Conservation (phyloP, 768 basidiomycete species). For the Boletus reticuloceps region DNA sequence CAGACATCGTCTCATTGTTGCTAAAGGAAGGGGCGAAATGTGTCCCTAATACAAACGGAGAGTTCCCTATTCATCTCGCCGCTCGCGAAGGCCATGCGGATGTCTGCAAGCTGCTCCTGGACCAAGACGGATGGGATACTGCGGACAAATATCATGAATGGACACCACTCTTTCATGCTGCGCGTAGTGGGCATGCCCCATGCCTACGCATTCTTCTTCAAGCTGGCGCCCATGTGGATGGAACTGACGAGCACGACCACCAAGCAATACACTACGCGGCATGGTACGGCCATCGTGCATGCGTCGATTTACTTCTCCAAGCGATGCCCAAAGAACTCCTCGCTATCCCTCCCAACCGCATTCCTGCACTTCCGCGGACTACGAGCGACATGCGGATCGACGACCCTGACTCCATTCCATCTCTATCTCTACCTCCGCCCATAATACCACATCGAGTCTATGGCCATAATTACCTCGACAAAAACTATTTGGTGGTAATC, state of each 20-base stretch:
- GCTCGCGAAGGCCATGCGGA: constrained; percentile 87
- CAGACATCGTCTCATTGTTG: constrained; percentile 76
- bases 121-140: constrained; percentile 75
- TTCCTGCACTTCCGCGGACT: constrained; percentile 25
- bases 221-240: constrained; percentile 74
- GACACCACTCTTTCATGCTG: constrained; percentile 96
- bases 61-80: constrained; percentile 95
- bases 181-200: constrained; percentile 74
- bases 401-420: constrained; percentile 91
- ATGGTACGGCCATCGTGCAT: constrained; percentile 87
- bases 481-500: constrained; percentile 80
- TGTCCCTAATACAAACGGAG: constrained; percentile 89
- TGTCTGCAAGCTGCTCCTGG: constrained; percentile 76
- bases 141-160: constrained; percentile 98
- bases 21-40: constrained; percentile 75
- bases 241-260: constrained; percentile 81
- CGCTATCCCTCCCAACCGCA: constrained; percentile 14
- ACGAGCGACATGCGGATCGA: constrained; percentile 41
- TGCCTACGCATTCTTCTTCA: constrained; percentile 79
- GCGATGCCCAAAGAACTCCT: constrained; percentile 24
- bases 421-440: constrained; percentile 92
- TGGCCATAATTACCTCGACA: constrained; percentile 93
- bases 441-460: constrained; percentile 98
- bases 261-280: constrained; percentile 91
- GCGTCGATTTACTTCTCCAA: constrained; percentile 58